A percentile compares a stretch with the other conserved stretches of the same genome.
phyloP scores from a whole-genome alignment of 2,329 filamentous ascomycete species.

The Cercospora sp. region DNA sequence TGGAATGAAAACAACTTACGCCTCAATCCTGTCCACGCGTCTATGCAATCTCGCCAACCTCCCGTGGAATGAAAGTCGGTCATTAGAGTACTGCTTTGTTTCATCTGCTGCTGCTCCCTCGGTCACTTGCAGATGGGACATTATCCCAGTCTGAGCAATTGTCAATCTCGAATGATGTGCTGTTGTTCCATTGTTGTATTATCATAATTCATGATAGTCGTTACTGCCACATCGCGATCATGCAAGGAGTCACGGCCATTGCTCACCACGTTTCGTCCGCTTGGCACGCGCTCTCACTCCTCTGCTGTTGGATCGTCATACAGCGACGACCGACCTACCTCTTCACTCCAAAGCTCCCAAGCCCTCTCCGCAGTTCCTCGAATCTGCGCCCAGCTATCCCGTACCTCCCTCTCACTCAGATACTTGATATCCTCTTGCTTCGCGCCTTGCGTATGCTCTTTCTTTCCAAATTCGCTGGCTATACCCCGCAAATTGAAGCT shows the following conservation, averaged over 20 bases:
- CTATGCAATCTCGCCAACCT: slow-evolving; percentile 17
- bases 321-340: slow-evolving; percentile 36
- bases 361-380: slow-evolving; percentile 39
- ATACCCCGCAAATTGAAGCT: slow-evolving; percentile 42
- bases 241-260: not conserved
- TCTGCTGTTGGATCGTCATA: not conserved
- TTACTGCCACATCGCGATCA: not conserved
- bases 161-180: not conserved
- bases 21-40: slow-evolving; percentile 10
- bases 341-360: slow-evolving; percentile 48
- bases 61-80: slow-evolving; percentile 15
- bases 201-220: not conserved
- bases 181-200: not conserved
- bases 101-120: not conserved
- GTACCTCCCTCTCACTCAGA: slow-evolving; percentile 44
- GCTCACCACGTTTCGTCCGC: not conserved
- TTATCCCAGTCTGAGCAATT: not conserved
- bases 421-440: slow-evolving; percentile 46
- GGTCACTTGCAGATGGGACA: not conserved
- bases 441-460: slow-evolving; percentile 43
- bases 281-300: not conserved
- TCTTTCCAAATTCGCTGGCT: slow-evolving; percentile 41
- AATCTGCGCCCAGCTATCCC: slow-evolving; percentile 44
- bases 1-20: slow-evolving; percentile 26
- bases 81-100: not conserved